These are phyloP conservation scores for Barnettozyma pratensis DNA, from an alignment of 805 yeast species.

Conservation along the genomic window DNA sequence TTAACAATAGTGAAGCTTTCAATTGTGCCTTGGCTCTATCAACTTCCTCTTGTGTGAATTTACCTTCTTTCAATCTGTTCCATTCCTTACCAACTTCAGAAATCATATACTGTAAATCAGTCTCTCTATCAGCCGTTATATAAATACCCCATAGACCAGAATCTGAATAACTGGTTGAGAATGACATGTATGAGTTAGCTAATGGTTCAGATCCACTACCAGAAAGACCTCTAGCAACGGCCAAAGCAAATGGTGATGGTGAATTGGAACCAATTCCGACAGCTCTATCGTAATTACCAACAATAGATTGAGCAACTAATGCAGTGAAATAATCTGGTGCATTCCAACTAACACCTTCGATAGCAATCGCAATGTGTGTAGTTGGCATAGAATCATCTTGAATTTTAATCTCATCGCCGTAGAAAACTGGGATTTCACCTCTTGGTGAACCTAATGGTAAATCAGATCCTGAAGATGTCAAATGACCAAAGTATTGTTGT, in stretches of 20 bases:
- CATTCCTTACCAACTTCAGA: constrained; percentile 82
- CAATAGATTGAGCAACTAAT: constrained; percentile 90
- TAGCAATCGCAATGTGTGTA: constrained; percentile 88
- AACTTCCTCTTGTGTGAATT: constrained; percentile 76
- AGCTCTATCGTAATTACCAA: constrained; percentile 97
- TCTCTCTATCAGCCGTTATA: constrained; percentile 67
- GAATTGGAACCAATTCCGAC: constrained; percentile 77
- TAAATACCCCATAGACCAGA: constrained; percentile 98
- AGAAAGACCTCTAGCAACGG: constrained; percentile 52
- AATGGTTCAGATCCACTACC: constrained; percentile 55
- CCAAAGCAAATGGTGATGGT: constrained; percentile 76
- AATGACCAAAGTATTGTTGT: constrained; percentile 67
- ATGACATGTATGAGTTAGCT: constrained; percentile 94
- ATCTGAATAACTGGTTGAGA: constrained; percentile 95
- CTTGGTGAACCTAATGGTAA: constrained; percentile 64
- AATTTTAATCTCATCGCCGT: constrained; percentile 81
- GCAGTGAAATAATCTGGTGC: constrained; percentile 95
- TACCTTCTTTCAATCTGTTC: constrained; percentile 79
- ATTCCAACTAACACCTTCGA: constrained; percentile 98
- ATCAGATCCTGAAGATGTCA: constrained; percentile 47
- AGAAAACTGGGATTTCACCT: constrained; percentile 68
- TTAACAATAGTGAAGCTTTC: constrained; percentile 83
- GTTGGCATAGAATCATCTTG: constrained; percentile 80
- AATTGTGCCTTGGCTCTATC: constrained; percentile 92
- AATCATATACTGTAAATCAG: constrained; percentile 60